Evolutionary conservation across 1,284 basidiomycete genomes (phyloP).

Genomic region (Fomitopsis schrenkii): DNA sequence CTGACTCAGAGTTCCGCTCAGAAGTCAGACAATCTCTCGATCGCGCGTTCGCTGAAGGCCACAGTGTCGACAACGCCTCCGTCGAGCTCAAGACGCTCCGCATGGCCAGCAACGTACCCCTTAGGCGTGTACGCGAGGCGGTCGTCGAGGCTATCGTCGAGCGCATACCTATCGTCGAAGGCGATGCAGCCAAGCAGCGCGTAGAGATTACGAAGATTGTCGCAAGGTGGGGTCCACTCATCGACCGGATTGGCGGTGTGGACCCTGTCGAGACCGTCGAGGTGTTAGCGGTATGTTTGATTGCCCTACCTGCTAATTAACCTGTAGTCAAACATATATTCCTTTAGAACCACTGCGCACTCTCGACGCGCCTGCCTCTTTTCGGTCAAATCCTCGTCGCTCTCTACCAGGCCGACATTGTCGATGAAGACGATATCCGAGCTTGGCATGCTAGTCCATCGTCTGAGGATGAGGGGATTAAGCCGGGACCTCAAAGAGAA

Average conservation of each 20-base stretch:
- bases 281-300: slow-evolving; percentile 56
- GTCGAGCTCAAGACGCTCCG: slow-evolving; percentile 92
- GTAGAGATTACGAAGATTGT: slow-evolving; percentile 57
- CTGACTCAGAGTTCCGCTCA: slow-evolving; percentile 67
- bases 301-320: not conserved
- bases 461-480: slow-evolving; percentile 45
- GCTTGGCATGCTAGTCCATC: slow-evolving; percentile 56
- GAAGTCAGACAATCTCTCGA: slow-evolving; percentile 83
- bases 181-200: slow-evolving; percentile 49
- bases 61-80: slow-evolving; percentile 87
- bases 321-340: slow-evolving; percentile 31
- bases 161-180: slow-evolving; percentile 54
- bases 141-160: slow-evolving; percentile 75
- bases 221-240: slow-evolving; percentile 66
- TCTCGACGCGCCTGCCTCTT: slow-evolving; percentile 53
- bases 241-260: slow-evolving; percentile 71
- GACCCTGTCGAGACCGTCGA: slow-evolving; percentile 72
- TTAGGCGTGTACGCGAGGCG: slow-evolving; percentile 73
- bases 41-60: slow-evolving; percentile 86
- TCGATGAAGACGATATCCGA: slow-evolving; percentile 78
- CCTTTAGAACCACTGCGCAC: slow-evolving; percentile 46
- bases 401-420: slow-evolving; percentile 72
- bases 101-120: slow-evolving; percentile 89
- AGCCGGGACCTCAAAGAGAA: slow-evolving; percentile 38
- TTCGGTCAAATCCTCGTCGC: slow-evolving; percentile 76